phyloP scores from a whole-genome alignment of 192 early-diverging fungal species.

The Dissophora ornata region DNA sequence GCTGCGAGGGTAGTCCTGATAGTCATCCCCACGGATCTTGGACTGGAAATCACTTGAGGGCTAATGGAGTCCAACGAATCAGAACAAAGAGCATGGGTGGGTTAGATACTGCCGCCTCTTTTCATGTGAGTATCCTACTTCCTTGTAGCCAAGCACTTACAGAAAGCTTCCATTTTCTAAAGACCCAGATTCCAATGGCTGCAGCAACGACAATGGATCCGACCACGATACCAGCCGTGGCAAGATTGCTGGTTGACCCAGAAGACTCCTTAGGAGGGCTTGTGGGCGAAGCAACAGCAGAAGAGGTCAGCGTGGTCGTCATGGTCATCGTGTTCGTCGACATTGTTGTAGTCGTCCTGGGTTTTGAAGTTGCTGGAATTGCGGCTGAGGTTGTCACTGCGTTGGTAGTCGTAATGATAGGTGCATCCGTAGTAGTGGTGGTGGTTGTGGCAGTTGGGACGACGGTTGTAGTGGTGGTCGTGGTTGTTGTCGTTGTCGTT shows the following conservation, averaged over 20 bases:
- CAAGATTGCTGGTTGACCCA: constrained; percentile 4
- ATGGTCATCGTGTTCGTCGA: neutral
- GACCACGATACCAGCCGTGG: constrained; percentile 56
- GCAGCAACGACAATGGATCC: constrained; percentile 55
- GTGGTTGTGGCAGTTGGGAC: neutral
- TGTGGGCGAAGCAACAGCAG: too few species aligned
- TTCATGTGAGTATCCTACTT: neutral
- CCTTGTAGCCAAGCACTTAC: constrained; percentile 22
- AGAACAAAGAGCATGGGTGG: neutral
- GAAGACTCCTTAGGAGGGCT: too few species aligned
- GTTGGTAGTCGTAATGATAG: neutral
- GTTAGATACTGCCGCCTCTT: neutral
- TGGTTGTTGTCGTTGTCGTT: neutral
- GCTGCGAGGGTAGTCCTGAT: constrained; percentile 39
- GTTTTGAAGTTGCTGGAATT: neutral
- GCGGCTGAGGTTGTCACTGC: neutral
- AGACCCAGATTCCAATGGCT: constrained; percentile 63
- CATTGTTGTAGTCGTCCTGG: neutral
- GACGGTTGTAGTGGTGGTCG: neutral
- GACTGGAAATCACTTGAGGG: constrained; percentile 57
- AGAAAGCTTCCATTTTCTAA: constrained; percentile 64
- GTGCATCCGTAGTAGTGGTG: neutral
- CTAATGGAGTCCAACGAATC: constrained; percentile 22
- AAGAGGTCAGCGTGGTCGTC: too few species aligned
- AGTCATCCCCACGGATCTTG: constrained; percentile 58